These are phyloP conservation scores for Rhynchosporium graminicola DNA, from an alignment of 2,329 filamentous ascomycete species.

Conservation along the genomic window DNA sequence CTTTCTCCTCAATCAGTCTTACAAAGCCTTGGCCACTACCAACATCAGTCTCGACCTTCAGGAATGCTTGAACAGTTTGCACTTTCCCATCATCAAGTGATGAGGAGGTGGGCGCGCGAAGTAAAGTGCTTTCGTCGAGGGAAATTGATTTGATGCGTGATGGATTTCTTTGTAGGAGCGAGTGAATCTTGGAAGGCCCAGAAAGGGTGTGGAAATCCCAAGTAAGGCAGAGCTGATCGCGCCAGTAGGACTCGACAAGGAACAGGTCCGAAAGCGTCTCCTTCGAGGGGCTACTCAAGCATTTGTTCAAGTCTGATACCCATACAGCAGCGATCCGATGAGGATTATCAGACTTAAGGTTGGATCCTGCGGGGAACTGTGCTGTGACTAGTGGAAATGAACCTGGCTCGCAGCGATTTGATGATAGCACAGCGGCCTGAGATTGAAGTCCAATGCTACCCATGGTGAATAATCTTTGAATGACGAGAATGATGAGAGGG, in stretches of 20 bases:
- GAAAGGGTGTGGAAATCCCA: conserved; percentile 58
- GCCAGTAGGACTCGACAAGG: conserved; percentile 53
- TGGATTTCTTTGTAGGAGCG: conserved; percentile 37
- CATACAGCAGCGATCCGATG: conserved; percentile 24
- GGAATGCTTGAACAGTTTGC: conserved; percentile 56
- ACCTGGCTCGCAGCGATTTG: conserved; percentile 33
- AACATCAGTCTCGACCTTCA: conserved; percentile 53
- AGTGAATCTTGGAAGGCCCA: conserved; percentile 43
- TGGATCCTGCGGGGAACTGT: conserved; percentile 23
- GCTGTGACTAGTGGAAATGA: conserved; percentile 32
- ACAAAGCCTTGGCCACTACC: conserved; percentile 59
- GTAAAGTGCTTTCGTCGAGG: conserved; percentile 37
- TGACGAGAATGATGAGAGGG: not conserved
- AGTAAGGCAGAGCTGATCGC: conserved; percentile 57
- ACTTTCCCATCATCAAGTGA: conserved; percentile 51
- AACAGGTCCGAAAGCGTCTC: conserved; percentile 45
- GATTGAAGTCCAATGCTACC: conserved; percentile 23
- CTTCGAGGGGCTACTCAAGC: conserved; percentile 43
- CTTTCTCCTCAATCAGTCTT: conserved; percentile 47
- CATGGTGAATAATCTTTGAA: conserved; percentile 24
- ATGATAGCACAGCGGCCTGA: conserved; percentile 21
- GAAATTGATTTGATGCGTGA: conserved; percentile 42
- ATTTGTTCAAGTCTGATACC: conserved; percentile 41
- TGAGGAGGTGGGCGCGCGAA: conserved; percentile 37
- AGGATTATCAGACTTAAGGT: conserved; percentile 22